These are phyloP conservation scores for Sordariomycetes sp. DNA, from an alignment of 2,329 filamentous ascomycete species.

Conservation along the genomic window DNA sequence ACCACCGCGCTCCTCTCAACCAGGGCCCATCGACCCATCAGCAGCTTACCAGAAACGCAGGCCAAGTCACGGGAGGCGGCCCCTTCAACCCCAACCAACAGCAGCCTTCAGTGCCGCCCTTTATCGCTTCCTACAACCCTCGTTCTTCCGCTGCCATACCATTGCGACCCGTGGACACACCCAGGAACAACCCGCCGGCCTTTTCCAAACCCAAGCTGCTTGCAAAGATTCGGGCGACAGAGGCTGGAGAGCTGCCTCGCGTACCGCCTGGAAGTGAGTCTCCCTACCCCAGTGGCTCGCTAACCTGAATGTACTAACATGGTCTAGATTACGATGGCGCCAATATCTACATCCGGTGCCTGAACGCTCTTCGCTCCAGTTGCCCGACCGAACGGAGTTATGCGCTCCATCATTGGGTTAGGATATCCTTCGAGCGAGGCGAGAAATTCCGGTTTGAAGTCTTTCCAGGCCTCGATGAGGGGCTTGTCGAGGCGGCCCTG, in stretches of 20 bases:
- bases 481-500: slow-evolving; percentile 74
- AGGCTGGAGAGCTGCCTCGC: slow-evolving; percentile 27
- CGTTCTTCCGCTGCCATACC: slow-evolving; percentile 15
- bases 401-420: slow-evolving; percentile 84
- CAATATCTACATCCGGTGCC: slow-evolving; percentile 84
- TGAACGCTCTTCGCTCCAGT: slow-evolving; percentile 72
- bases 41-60: neutral
- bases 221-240: slow-evolving; percentile 26
- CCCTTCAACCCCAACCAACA: slow-evolving; percentile 43
- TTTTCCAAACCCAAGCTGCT: slow-evolving; percentile 38
- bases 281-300: neutral
- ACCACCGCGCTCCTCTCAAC: slow-evolving; percentile 6
- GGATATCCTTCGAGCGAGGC: slow-evolving; percentile 87
- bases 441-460: slow-evolving; percentile 95
- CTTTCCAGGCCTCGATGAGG: slow-evolving; percentile 80
- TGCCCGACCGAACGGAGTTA: slow-evolving; percentile 81
- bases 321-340: slow-evolving; percentile 54
- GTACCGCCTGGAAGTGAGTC: slow-evolving; percentile 53
- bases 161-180: slow-evolving; percentile 64
- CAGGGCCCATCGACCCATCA: slow-evolving; percentile 7
- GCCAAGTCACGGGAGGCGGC: slow-evolving; percentile 10
- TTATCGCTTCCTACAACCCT: slow-evolving; percentile 48
- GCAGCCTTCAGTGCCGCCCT: slow-evolving; percentile 19
- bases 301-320: neutral
- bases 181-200: slow-evolving; percentile 59